Base-by-base conservation (phyloP, 1,139 yeast genomes). In the Groenewaldozyma auringiensis region DNA sequence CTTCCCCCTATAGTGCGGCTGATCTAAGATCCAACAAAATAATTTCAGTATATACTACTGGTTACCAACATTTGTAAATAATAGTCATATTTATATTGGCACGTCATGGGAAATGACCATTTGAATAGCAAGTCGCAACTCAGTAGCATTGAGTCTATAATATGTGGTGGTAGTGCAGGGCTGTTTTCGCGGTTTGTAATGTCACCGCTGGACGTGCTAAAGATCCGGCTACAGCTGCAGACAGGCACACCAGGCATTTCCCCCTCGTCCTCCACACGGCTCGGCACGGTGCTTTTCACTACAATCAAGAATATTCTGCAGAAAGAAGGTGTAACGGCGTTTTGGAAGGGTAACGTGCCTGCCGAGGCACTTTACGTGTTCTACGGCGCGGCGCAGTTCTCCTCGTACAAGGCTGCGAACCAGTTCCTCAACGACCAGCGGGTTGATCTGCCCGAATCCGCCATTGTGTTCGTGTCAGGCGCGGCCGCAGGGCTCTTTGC, bases 261-360 rank as follows among this genome's bases (percentile, higher is more conserved):
- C 11, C 32, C 18, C 11, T 25, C 3, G 20, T 32, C 18, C 42
- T 59, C 50, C 64, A 68, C 48, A 53, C 29, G 29, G 11, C 6
- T 25, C 6, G 53, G 50, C 2, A 51, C 37, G 4, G 70, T 72
- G 2, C 56, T 73, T 2, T 35, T 64, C 2, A 52, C 58, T 2
- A 68, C 76, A 0, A 59, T 72, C 27, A 44, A 43, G 13, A 59
- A 66, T 1, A 70, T 79, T 1, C 55, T 65, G 1, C 54, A 56
- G 16, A 68, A 71, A 25, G 87, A 81, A 56, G 86, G 87, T 2
- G n/a, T 74, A 0, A 52, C 58, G 11, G 81, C 89, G 0, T 70
- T 92, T 20, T 92, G 97, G 97, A 89, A 88, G 63, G 98, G 98
- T 0, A 92, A 92, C 61, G 76, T 86, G 0, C 95, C 98, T 0